phyloP scores from a whole-genome alignment of 192 early-diverging fungal species.

The Cetraspora pellucida region DNA sequence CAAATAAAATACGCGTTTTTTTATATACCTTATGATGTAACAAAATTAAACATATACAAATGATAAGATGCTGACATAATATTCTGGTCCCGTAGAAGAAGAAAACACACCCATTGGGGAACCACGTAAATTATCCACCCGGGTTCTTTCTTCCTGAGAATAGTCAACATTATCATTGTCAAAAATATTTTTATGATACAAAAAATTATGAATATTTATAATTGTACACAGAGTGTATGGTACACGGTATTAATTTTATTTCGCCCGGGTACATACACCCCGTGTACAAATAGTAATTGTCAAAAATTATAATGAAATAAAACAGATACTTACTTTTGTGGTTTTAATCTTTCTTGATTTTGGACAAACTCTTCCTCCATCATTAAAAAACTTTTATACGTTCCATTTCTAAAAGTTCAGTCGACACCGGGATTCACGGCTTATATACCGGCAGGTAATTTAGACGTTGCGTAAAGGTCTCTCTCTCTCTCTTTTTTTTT shows the following conservation, averaged over 20 bases:
- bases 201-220: no score
- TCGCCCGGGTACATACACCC: no score
- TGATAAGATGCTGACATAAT: slow-evolving; percentile 96
- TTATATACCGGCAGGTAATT: slow-evolving; percentile 89
- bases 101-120: slow-evolving; percentile 95
- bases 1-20: no score
- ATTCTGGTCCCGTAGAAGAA: no score
- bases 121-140: slow-evolving; percentile 94
- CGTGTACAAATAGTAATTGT: no score
- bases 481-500: slow-evolving; percentile 96
- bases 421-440: slow-evolving; percentile 74
- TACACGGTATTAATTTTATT: no score
- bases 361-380: slow-evolving; percentile 99
- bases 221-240: no score
- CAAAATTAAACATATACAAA: slow-evolving; percentile 97
- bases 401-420: slow-evolving; percentile 97
- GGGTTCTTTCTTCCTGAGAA: slow-evolving; percentile 84
- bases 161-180: no score
- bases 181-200: neutral
- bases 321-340: slow-evolving; percentile 52
- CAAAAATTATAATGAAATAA: neutral
- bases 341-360: slow-evolving; percentile 98
- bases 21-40: slow-evolving; percentile 82
- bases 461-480: slow-evolving; percentile 84
- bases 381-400: slow-evolving; percentile 96